These are phyloP conservation scores for Amphicarpaea edgeworthii DNA, from an alignment of 306 rosid genomes.

Conservation along the genomic window DNA sequence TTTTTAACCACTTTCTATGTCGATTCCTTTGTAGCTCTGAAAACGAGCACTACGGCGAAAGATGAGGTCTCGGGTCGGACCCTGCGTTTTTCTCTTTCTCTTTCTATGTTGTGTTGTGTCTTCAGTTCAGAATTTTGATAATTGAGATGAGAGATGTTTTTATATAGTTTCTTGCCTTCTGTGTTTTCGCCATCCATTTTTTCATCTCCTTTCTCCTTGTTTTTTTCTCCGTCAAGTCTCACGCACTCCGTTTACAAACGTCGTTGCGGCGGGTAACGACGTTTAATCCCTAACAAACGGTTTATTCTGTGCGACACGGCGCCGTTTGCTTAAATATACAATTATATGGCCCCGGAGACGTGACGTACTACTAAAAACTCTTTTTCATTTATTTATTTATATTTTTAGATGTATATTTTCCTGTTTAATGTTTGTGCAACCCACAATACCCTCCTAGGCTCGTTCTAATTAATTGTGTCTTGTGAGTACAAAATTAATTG, in stretches of 20 bases:
- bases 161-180: conserved; percentile 56
- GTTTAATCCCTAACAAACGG: conserved; percentile 43
- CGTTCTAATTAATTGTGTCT: conserved; percentile 13
- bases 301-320: conserved; percentile 38
- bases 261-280: conserved; percentile 71
- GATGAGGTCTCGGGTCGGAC: conserved; percentile 60
- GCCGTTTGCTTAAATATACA: conserved; percentile 47
- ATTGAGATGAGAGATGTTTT: conserved; percentile 52
- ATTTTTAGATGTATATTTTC: not conserved
- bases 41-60: conserved; percentile 59
- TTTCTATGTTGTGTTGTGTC: not conserved
- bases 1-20: conserved; percentile 42
- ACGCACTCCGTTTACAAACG: conserved; percentile 59
- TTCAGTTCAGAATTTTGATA: conserved; percentile 49
- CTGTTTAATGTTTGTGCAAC: conserved; percentile 4
- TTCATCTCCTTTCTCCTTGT: conserved; percentile 7
- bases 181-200: conserved; percentile 43
- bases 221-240: conserved; percentile 57
- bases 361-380: conserved; percentile 7
- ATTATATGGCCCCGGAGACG: conserved; percentile 2
- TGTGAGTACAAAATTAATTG: too few species aligned
- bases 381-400: not conserved
- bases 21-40: conserved; percentile 46
- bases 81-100: conserved; percentile 45
- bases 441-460: not conserved